These are phyloP conservation scores for Avena atlantica DNA, from an alignment of 176 grass and related monocot genomes.

Conservation along the genomic window DNA sequence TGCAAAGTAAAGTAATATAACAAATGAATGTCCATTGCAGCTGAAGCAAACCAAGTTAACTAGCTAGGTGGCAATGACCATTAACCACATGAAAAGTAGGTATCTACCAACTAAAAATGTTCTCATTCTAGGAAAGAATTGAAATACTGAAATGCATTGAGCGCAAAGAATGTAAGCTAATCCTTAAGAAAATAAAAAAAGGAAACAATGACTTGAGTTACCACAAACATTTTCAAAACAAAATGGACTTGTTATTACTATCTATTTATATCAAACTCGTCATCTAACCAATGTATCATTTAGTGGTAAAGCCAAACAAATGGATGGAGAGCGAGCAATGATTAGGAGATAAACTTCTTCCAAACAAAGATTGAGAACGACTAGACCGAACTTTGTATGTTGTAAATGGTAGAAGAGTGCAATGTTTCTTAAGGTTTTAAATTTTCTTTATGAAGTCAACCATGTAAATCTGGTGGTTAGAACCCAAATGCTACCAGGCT, in stretches of 20 bases:
- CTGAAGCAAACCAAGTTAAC: not conserved
- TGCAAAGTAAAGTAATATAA: not conserved
- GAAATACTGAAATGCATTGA: not conserved
- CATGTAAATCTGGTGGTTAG: not conserved
- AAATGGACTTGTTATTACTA: not conserved
- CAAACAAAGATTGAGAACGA: not conserved
- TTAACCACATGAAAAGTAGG: not conserved
- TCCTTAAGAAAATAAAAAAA: not conserved
- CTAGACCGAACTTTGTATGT: not conserved
- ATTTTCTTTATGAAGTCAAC: not conserved
- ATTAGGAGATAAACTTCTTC: not conserved
- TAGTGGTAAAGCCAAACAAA: slow-evolving; percentile 26
- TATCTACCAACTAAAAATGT: not conserved
- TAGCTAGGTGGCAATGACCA: not conserved
- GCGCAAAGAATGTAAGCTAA: not conserved
- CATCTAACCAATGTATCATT: not conserved
- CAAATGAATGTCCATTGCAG: not conserved
- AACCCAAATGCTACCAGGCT: not conserved
- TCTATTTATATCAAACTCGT: not conserved
- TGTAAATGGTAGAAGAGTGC: not conserved
- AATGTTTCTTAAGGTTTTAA: not conserved
- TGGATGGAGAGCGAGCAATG: not conserved
- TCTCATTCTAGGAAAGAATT: slow-evolving; percentile 23
- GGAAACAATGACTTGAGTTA: not conserved
- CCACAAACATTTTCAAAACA: too few species aligned